phyloP scores from a whole-genome alignment of 2,329 filamentous ascomycete genomes.

The Pseudopithomyces maydicus region DNA sequence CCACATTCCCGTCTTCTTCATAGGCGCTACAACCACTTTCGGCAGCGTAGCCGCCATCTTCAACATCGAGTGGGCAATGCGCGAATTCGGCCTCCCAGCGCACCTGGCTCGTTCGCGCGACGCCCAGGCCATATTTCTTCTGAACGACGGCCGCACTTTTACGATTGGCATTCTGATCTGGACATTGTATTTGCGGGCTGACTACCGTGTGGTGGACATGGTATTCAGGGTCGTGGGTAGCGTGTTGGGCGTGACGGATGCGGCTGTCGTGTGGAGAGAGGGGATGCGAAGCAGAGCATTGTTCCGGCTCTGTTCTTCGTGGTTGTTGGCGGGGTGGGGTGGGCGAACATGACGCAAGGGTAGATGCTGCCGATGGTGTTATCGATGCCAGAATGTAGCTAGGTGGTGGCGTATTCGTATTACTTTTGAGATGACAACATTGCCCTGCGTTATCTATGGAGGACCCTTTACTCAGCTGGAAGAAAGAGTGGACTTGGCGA shows the following conservation, averaged over 20 bases:
- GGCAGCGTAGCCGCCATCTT: conserved; percentile 10
- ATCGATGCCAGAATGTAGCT: background rate
- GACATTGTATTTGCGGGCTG: conserved; percentile 7
- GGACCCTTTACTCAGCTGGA: too few species aligned
- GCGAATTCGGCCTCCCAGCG: conserved; percentile 10
- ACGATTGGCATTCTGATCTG: conserved; percentile 11
- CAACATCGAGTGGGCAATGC: conserved; percentile 6
- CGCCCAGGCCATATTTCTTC: conserved; percentile 12
- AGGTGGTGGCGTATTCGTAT: too few species aligned
- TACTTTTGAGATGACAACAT: too few species aligned
- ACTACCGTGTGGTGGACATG: background rate
- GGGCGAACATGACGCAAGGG: background rate
- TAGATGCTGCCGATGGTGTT: too few species aligned
- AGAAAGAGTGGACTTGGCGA: too few species aligned
- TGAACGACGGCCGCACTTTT: conserved; percentile 6
- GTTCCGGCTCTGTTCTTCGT: background rate
- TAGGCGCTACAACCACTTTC: conserved; percentile 12
- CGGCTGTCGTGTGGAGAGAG: conserved; percentile 5
- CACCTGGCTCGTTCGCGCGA: conserved; percentile 7
- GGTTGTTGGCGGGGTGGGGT: background rate
- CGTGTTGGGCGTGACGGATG: conserved; percentile 12
- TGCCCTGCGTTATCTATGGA: too few species aligned
- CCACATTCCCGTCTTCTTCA: conserved; percentile 14
- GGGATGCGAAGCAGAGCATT: conserved; percentile 6
- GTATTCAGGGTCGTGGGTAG: background rate